Evolutionary conservation across 495 filamentous ascomycete species (phyloP), one percentile per base, ranked within the genome.

Genomic region (Glutinoglossum americanum): DNA sequence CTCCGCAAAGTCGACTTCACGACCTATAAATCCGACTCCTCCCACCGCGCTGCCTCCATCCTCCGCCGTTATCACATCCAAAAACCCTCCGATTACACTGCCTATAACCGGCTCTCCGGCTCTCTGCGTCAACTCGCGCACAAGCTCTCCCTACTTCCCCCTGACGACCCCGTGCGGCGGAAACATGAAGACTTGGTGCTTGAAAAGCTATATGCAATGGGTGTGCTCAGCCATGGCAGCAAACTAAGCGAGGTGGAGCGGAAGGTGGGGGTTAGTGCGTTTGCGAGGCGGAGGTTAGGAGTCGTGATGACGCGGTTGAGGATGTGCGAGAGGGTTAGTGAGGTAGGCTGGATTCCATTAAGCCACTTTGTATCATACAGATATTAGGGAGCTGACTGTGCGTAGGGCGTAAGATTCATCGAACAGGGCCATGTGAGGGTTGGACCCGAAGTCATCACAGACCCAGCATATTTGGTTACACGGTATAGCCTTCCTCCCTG

Each of bases 341-440:
- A 80, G 49, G 83, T 68, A 60, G 71, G 23, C 57, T n/a, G 33
- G 53, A 13, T n/a, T n/a, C n/a, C n/a, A n/a, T n/a, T n/a, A n/a
- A n/a, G n/a, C n/a, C 26, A 1, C 15, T 56, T 30, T 13, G 19
- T 19, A n/a, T n/a, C n/a, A n/a, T n/a, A n/a, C n/a, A n/a, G 23
- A 15, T 9, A 3, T 3, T 56, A 5, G 28, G 21, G 11, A 11
- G 27, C 27, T 32, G 54, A 33, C 21, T 32, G 11, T 17, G n/a
- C 23, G 8, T 39, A 73, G 71, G 79, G 90, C 8, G 80, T 80
- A 7, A 88, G 84, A 63, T 83, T 94, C 63, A 82, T 98, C 58
- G 90, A 97, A 69, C 89, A 96, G 62, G 92, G 92, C 1, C 93
- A 98, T 70, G 87, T 98, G 0, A 76, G 92, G 28, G 89, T 97